Base-by-base conservation (phyloP, 345 rosid species). In the Combretum micranthum region DNA sequence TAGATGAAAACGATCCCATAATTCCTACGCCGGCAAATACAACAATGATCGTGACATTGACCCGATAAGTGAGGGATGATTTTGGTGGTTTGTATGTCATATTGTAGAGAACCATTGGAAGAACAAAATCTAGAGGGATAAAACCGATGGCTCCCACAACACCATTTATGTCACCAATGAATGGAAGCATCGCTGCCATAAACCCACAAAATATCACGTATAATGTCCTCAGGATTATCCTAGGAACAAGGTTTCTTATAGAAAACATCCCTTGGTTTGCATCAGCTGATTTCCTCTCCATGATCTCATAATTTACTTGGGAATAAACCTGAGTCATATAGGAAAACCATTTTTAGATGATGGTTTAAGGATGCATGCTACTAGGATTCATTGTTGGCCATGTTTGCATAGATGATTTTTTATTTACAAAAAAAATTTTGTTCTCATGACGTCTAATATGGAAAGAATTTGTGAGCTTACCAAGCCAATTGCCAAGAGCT, bases 101-200 rank as follows among this genome's bases (percentile, higher is more conserved):
- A 80, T 87, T 90, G 77, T 90, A 94, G 56, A 94, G 87, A 57
- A 94, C 90, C 99, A 87, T 87, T 45, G 97, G 97, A 53, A 94
- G 86, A 64, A 90, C 61, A 50, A 94, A 94, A 71, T 90, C 99
- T 7, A 94, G 79, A 44, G 97, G 97, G 22, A 94, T 90, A 70
- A 94, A 94, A 22, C 99, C 97, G 37, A 94, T 54, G 16, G 95
- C 99, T 49, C 99, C 96, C 3, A 90, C 88, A 25, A 84, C 82
- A 2, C 83, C 90, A 49, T 81, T 94, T 20, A 94, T 82, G 69
- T 94, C 97, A 50, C 97, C 96, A 4, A 94, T 90, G 66, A 94
- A 90, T 0, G 99, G 99, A 60, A 94, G 75, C 97, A 90, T 90
- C 5, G 97, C 86, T 11, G 95, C 99, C 87, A 94, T 74, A 43